Evolutionary conservation across 2,329 filamentous ascomycete genomes (phyloP).

Genomic region (Bipolaris cookei): DNA sequence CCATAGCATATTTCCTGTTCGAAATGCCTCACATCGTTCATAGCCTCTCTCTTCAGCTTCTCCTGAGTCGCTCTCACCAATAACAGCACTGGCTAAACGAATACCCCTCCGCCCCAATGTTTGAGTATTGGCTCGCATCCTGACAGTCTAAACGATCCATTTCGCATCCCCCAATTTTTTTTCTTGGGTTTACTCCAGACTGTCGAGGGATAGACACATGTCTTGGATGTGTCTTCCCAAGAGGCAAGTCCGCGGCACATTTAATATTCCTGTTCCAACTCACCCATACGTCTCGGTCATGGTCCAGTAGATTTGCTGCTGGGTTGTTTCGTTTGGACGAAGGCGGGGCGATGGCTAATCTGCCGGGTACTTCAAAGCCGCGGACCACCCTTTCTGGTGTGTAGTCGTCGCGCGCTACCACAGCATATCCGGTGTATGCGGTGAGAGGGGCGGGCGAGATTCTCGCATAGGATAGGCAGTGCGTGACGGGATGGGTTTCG

Average conservation of each 20-base stretch:
- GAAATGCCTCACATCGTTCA: too few species aligned
- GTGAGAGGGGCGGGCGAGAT: slow-evolving; percentile 9
- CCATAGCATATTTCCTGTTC: not conserved
- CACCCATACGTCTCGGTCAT: slow-evolving; percentile 13
- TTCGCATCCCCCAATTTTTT: too few species aligned
- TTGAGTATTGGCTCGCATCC: not conserved
- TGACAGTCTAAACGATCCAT: not conserved
- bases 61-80: not conserved
- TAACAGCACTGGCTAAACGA: not conserved
- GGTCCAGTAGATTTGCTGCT: slow-evolving; percentile 13
- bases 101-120: not conserved
- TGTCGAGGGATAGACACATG: not conserved
- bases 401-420: slow-evolving; percentile 12
- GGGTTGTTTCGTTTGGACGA: slow-evolving; percentile 3
- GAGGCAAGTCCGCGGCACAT: slow-evolving; percentile 7
- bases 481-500: not conserved
- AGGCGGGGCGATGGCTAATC: not conserved
- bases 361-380: slow-evolving; percentile 15
- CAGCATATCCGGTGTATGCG: slow-evolving; percentile 11
- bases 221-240: not conserved
- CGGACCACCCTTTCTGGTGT: slow-evolving; percentile 8
- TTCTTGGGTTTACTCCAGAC: not conserved
- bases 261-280: slow-evolving; percentile 12
- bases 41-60: not conserved
- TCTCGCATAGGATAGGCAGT: not conserved